Conservation (phyloP, 1,139 yeast species). For the Sugiyamaella japonica region DNA sequence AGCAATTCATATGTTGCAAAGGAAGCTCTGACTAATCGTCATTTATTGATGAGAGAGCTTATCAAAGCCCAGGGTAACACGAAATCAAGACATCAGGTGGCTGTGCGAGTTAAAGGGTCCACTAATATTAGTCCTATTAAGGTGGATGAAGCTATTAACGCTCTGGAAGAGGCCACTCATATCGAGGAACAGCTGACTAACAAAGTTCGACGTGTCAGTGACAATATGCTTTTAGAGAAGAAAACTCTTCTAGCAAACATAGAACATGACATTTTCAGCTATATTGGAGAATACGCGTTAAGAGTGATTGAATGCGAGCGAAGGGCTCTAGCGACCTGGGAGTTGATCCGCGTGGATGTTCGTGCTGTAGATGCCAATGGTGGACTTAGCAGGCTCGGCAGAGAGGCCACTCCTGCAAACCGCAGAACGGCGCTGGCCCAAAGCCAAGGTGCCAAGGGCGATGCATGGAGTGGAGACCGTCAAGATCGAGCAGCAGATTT, state of each 20-base stretch:
- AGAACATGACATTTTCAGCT: constrained; percentile 54
- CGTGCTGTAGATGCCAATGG: constrained; percentile 77
- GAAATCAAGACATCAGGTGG: constrained; percentile 66
- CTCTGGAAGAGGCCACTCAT: constrained; percentile 77
- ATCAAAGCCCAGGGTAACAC: constrained; percentile 76
- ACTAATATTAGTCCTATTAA: constrained; percentile 79
- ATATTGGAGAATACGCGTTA: constrained; percentile 62
- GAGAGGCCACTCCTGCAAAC: constrained; percentile 53
- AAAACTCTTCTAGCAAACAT: constrained; percentile 56
- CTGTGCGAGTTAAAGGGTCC: constrained; percentile 71
- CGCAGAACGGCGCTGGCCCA: constrained; percentile 34
- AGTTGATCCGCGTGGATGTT: constrained; percentile 69
- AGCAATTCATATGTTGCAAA: constrained; percentile 84
- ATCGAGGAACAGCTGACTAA: constrained; percentile 71
- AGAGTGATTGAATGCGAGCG: constrained; percentile 85
- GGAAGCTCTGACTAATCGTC: constrained; percentile 90
- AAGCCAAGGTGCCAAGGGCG: constrained; percentile 58
- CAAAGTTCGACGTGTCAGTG: constrained; percentile 79
- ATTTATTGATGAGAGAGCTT: constrained; percentile 85
- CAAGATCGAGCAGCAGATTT: constrained; percentile 43
- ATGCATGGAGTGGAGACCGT: constrained; percentile 58
- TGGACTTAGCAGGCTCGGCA: constrained; percentile 79
- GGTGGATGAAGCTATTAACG: constrained; percentile 84
- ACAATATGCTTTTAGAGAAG: constrained; percentile 79
- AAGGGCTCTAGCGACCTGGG: constrained; percentile 72